Conservation (phyloP, 1,284 basidiomycete genomes). For the Entoloma clypeatum region DNA sequence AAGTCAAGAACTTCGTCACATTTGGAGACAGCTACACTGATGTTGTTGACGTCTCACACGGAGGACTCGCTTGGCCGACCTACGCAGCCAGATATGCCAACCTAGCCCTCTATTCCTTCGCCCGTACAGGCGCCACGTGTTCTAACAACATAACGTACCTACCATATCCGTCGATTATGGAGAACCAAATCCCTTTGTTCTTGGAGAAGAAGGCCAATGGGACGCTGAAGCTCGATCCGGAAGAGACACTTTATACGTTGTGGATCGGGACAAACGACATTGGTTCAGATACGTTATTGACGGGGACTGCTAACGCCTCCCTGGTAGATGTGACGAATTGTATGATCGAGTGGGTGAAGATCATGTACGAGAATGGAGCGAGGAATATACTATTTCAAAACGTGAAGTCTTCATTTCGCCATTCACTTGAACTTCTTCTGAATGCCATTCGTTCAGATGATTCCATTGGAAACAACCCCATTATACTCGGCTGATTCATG, state of each 20-base stretch:
- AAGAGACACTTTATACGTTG: slow-evolving; percentile 37
- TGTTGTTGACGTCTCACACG: slow-evolving; percentile 23
- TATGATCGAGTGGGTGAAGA: slow-evolving; percentile 38
- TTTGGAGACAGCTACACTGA: slow-evolving; percentile 43
- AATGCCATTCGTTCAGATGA: slow-evolving; percentile 32
- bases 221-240: slow-evolving; percentile 23
- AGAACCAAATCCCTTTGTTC: slow-evolving; percentile 35
- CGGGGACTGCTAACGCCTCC: slow-evolving; percentile 27
- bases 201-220: slow-evolving; percentile 26
- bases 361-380: slow-evolving; percentile 36
- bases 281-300: slow-evolving; percentile 34
- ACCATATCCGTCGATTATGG: slow-evolving; percentile 34
- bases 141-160: slow-evolving; percentile 38
- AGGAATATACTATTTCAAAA: slow-evolving; percentile 42
- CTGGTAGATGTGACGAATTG: slow-evolving; percentile 36
- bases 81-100: slow-evolving; percentile 34
- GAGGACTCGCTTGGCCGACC: slow-evolving; percentile 32
- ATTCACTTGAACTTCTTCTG: neutral
- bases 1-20: slow-evolving; percentile 37
- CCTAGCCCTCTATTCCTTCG: slow-evolving; percentile 34
- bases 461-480: slow-evolving; percentile 37
- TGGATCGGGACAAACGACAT: slow-evolving; percentile 45
- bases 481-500: slow-evolving; percentile 38
- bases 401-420: slow-evolving; percentile 24
- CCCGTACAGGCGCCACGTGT: slow-evolving; percentile 39